Evolutionary conservation across 2,329 filamentous ascomycete species (phyloP), one percentile per base, ranked within the genome.

Genomic region (Camillea tinctor): DNA sequence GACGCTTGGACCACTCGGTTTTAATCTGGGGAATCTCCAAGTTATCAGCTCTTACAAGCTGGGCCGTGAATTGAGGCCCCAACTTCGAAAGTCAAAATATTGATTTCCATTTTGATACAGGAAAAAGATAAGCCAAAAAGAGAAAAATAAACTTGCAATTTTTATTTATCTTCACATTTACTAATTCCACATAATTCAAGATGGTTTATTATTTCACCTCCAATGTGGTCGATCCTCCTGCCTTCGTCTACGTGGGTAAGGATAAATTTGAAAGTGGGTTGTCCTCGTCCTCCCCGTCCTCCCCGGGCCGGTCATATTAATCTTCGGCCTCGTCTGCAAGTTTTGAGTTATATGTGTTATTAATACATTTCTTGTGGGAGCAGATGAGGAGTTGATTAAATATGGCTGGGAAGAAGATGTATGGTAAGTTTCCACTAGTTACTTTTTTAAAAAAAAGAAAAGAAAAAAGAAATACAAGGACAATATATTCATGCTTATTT

Each of bases 191-290:
- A n/a, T n/a, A n/a, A 30, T 44, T 17, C n/a, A 76, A 72, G 24
- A 96, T 99, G 95, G 95, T 99, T 52, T 97, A 91, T 79, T 98
- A 98, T 77, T 98, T 95, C 76, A 95, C 88, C 1, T 98, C 94
- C 23, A 94, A 86, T 63, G 87, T 88, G 50, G 92, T 96, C 48
- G 83, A 88, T 13, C 94, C 95, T 1, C 75, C 92, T 30, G 94
- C 92, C 50, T 93, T 89, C 74, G 88, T 99, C 72, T 99, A 99
- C 75, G 92, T 97, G 61, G 95, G 95, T 76, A 99, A 98, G 78
- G 95, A 99, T 82, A 99, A 99, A 80, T 93, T 95, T 69, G 95
- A 99, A 81, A 99, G 95, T 97, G 82, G 72, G 88, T 69, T 51
- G 26, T 30, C 26, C 26, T 52, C 62, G 64, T 57, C 59, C 59